phyloP scores from a whole-genome alignment of 1,284 basidiomycete genomes.

The Pseudozyma tsukubaensis region DNA sequence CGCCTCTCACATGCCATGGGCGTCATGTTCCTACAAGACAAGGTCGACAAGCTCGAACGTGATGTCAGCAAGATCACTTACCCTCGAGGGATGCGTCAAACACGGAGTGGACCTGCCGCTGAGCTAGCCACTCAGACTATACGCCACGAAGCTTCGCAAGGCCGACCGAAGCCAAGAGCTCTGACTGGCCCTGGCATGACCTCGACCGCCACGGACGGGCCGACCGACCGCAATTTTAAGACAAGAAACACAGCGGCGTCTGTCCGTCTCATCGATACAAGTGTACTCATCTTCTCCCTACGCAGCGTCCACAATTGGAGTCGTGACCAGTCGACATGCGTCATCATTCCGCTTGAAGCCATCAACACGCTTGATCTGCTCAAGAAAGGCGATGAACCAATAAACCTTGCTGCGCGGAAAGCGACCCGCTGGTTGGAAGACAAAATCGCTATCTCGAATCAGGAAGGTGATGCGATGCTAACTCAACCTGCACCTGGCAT shows the following conservation, averaged over 20 bases:
- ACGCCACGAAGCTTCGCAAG: constrained; percentile 1
- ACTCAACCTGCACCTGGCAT: constrained; percentile 37
- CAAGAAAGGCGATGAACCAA: constrained; percentile 84
- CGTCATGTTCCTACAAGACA: constrained; percentile 61
- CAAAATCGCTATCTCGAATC: constrained; percentile 27
- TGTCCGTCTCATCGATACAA: constrained; percentile 76
- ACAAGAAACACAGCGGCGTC: background rate
- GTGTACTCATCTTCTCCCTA: constrained; percentile 84
- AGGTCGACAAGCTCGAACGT: constrained; percentile 54
- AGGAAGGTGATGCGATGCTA: constrained; percentile 27
- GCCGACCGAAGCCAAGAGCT: constrained; percentile 29
- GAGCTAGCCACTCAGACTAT: background rate
- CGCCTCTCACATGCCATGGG: constrained; percentile 61
- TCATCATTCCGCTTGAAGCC: constrained; percentile 88
- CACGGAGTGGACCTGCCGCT: constrained; percentile 18
- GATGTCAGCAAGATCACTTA: constrained; percentile 47
- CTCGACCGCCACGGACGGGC: background rate
- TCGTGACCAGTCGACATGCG: constrained; percentile 76
- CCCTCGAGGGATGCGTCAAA: constrained; percentile 28
- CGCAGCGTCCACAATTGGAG: constrained; percentile 83
- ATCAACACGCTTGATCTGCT: constrained; percentile 91
- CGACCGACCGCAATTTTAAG: background rate
- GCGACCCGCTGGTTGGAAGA: constrained; percentile 83
- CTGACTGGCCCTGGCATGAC: constrained; percentile 21
- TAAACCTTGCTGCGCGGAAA: constrained; percentile 82